Base-by-base conservation (phyloP, 176 grass and related monocot genomes). In the Oryza glumipatula region DNA sequence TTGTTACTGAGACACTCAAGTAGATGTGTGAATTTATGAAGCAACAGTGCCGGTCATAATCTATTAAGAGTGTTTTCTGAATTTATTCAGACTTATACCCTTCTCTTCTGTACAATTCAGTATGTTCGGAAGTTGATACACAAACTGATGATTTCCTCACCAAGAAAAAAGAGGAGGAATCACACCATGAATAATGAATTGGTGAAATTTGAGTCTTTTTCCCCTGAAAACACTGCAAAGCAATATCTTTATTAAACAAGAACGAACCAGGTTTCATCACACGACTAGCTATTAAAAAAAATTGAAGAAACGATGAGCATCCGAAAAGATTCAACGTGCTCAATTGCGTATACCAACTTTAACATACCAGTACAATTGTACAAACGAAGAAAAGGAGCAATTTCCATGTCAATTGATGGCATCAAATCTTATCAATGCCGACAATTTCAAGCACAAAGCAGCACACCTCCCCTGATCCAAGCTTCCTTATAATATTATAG, bases 371-470 rank as follows among this genome's bases (percentile, higher is more conserved):
- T n/a, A 58, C 30, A 32, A 32, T 32, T 32, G 30, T 32, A 32
- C 54, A 58, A 58, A 15, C 1, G 54, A 58, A 58, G 54, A 58
- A 21, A 58, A 58, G 1, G 54, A 58, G 17, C 16, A 58, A 4
- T 41, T 67, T 65, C 3, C 17, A 9, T 36, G 14, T 21, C 26
- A 51, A 86, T 11, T 21, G 33, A 52, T 26, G 8, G 15, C 77
- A 74, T 74, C 22, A 47, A 21, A 51, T 86, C 39, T 47, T 70
- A 58, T 9, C 74, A 71, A 16, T 41, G 38, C 41, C 28, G 66
- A 7, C 9, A 66, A 13, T 38, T 32, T 33, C 24, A 15, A 19
- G 15, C 17, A 54, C 66, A 80, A 9, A 41, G 39, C 35, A 11
- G 39, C 35, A 11, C 35, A 41, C 66, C 30, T 32, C 17, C 33